Evolutionary conservation across 495 filamentous ascomycete species (phyloP).

Genomic region (Neurospora terricola): DNA sequence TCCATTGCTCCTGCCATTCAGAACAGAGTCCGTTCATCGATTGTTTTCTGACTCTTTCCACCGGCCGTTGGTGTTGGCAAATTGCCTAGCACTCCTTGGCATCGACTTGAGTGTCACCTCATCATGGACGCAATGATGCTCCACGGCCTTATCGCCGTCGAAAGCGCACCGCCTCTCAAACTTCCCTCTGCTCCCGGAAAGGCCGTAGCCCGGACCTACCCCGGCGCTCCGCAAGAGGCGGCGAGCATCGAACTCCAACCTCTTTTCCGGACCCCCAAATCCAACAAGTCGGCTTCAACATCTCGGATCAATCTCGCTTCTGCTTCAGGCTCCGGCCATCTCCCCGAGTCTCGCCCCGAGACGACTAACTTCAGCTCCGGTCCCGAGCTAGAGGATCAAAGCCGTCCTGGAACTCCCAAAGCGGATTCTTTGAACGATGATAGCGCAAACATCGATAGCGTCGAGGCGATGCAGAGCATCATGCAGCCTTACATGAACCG

Average conservation of each 20-base stretch:
- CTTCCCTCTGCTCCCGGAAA: constrained; percentile 22
- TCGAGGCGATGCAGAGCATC: constrained; percentile 11
- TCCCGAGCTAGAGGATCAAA: constrained; percentile 17
- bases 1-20: background rate
- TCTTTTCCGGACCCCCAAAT: constrained; percentile 1
- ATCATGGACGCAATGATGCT: background rate
- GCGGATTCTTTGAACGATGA: constrained; percentile 27
- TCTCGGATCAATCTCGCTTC: constrained; percentile 7
- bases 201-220: constrained; percentile 27
- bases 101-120: background rate
- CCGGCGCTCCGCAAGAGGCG: constrained; percentile 24
- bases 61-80: background rate
- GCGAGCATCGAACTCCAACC: constrained; percentile 26
- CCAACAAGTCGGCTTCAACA: constrained; percentile 13
- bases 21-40: background rate
- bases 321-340: background rate
- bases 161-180: background rate
- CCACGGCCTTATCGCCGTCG: background rate
- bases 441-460: background rate
- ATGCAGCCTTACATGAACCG: constrained; percentile 26
- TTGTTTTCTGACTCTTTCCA: background rate
- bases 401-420: constrained; percentile 45
- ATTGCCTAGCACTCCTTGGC: background rate
- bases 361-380: background rate
- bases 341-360: too few relatives aligned